A percentile compares a stretch with the other conserved stretches of the same genome.
Evolutionary conservation across 73 alveolate species (phyloP).

Genomic region (Tetrahymena elliotti): DNA sequence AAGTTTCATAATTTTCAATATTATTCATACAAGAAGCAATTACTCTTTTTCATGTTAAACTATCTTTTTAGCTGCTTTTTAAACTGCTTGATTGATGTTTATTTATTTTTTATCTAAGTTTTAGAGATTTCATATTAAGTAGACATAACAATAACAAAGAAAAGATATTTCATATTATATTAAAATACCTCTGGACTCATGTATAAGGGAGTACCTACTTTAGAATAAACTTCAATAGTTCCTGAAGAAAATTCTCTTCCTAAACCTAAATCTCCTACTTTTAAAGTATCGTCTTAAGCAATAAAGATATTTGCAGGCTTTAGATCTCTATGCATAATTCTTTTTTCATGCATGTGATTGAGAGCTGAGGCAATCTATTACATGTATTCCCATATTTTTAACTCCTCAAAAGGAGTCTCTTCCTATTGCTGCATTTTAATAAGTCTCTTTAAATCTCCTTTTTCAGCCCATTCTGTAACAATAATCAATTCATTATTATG

Average conservation of each 20-base stretch:
- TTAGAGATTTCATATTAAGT: background rate
- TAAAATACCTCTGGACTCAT: constrained; percentile 93
- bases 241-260: constrained; percentile 84
- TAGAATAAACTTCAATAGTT: constrained; percentile 89
- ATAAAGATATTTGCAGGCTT: constrained; percentile 98
- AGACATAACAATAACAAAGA: no score
- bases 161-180: background rate
- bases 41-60: background rate
- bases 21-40: background rate
- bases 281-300: constrained; percentile 74
- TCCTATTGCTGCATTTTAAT: constrained; percentile 73
- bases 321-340: constrained; percentile 96
- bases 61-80: background rate
- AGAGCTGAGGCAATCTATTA: constrained; percentile 80
- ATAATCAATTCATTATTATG: constrained; percentile 84
- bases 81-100: background rate
- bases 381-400: constrained; percentile 79
- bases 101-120: no score
- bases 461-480: constrained; percentile 98
- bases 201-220: constrained; percentile 97
- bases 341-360: constrained; percentile 90
- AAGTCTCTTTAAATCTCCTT: constrained; percentile 91
- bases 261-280: constrained; percentile 93
- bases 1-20: background rate
- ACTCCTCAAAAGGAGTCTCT: constrained; percentile 75